Evolutionary conservation across 116 monocot species (phyloP).

Genomic region (Cymodocea nodosa): DNA sequence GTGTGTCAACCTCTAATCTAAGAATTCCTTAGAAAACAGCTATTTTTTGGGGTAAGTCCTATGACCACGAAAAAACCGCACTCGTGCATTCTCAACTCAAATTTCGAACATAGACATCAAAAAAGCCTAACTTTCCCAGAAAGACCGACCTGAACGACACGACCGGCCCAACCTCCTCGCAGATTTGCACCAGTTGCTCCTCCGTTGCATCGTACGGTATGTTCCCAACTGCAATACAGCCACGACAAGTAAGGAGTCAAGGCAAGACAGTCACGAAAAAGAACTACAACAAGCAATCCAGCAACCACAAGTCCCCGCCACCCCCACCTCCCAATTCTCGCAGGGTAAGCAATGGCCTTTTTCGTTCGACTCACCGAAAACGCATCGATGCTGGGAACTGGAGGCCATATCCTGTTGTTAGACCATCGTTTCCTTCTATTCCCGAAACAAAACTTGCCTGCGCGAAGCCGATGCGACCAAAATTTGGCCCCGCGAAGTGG

Average conservation of each 20-base stretch:
- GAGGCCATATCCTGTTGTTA: slow-evolving; percentile 48
- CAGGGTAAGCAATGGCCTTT: neutral
- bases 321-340: neutral
- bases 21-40: neutral
- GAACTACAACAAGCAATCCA: neutral
- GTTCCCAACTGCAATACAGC: slow-evolving; percentile 54
- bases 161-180: slow-evolving; percentile 95
- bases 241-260: too few species aligned
- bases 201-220: slow-evolving; percentile 98
- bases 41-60: neutral
- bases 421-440: neutral
- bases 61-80: neutral
- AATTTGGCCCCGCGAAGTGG: too few species aligned
- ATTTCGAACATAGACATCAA: neutral
- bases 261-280: neutral
- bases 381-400: slow-evolving; percentile 66
- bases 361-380: slow-evolving; percentile 38
- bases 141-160: slow-evolving; percentile 80
- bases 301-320: neutral
- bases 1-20: too few species aligned
- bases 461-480: too few species aligned
- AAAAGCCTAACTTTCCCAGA: neutral
- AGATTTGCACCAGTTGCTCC: slow-evolving; percentile 89
- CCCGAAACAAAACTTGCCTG: too few species aligned
- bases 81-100: too few species aligned